phyloP scores from a whole-genome alignment of 148 eudicot genomes.

The Rhododendron mucronatum region DNA sequence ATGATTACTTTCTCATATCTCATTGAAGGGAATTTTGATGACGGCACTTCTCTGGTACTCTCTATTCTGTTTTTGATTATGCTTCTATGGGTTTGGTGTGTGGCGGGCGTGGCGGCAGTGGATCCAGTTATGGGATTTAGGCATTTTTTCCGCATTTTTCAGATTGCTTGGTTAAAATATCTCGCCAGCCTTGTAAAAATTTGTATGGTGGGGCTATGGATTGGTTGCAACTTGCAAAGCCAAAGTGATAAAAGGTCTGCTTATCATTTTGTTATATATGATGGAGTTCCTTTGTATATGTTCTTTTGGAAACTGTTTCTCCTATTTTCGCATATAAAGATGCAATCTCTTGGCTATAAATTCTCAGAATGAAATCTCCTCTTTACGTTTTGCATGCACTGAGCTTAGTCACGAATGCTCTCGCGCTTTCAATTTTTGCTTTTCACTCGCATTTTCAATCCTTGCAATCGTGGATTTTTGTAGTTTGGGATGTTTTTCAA shows the following conservation, averaged over 20 bases:
- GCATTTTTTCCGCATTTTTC: background rate
- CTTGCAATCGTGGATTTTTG: background rate
- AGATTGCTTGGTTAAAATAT: background rate
- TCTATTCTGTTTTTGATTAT: constrained; percentile 1
- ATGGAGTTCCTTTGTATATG: background rate
- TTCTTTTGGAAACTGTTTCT: background rate
- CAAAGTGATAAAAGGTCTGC: background rate
- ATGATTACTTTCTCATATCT: background rate
- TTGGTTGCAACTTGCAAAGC: constrained; percentile 2
- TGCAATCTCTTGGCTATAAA: background rate
- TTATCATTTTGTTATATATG: background rate
- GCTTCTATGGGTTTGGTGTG: constrained; percentile 1
- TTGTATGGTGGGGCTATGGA: constrained; percentile 2
- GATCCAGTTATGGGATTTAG: background rate
- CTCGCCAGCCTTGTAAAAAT: constrained; percentile 1
- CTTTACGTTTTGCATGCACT: background rate
- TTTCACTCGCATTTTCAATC: background rate
- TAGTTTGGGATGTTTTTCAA: too few relatives aligned
- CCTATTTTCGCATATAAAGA: background rate
- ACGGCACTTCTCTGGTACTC: background rate
- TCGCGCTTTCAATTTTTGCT: background rate
- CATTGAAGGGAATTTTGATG: background rate
- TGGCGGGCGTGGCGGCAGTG: background rate
- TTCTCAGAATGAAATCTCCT: background rate
- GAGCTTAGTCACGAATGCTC: background rate